Evolutionary conservation across 2,329 filamentous ascomycete species (phyloP).

Genomic region (Diaporthe nobilis): DNA sequence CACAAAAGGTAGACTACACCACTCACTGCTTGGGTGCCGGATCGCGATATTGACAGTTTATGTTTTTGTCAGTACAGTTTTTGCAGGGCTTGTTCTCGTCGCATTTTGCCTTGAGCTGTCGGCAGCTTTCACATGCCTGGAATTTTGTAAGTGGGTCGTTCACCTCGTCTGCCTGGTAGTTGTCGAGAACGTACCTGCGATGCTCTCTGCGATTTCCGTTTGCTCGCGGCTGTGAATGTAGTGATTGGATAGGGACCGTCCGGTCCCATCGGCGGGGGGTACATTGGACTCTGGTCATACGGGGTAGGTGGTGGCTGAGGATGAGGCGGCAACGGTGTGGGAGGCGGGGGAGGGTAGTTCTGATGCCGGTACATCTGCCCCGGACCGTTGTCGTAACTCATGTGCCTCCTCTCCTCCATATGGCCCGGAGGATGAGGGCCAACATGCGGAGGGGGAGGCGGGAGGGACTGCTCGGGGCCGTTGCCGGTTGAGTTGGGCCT

Average conservation of each 20-base stretch:
- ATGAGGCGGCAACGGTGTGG: conserved; percentile 52
- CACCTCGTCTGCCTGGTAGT: conserved; percentile 20
- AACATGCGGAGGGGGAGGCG: conserved; percentile 43
- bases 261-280: conserved; percentile 50
- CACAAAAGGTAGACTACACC: not conserved
- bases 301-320: conserved; percentile 52
- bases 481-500: conserved; percentile 67
- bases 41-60: conserved; percentile 90
- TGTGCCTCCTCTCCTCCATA: conserved; percentile 65
- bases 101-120: conserved; percentile 90
- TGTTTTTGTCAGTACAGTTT: conserved; percentile 88
- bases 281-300: conserved; percentile 51
- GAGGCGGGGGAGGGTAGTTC: conserved; percentile 58
- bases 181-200: conserved; percentile 66
- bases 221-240: conserved; percentile 59
- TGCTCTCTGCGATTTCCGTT: conserved; percentile 75
- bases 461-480: conserved; percentile 54
- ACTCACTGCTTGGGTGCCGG: conserved; percentile 91
- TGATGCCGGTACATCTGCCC: conserved; percentile 59
- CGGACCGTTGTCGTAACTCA: conserved; percentile 66
- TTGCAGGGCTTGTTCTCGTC: conserved; percentile 89
- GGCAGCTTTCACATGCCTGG: conserved; percentile 91
- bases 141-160: not conserved
- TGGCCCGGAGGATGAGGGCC: conserved; percentile 53
- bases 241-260: conserved; percentile 57